Conservation (phyloP, 140 eudicot species). For the Stevia rebaudiana region DNA sequence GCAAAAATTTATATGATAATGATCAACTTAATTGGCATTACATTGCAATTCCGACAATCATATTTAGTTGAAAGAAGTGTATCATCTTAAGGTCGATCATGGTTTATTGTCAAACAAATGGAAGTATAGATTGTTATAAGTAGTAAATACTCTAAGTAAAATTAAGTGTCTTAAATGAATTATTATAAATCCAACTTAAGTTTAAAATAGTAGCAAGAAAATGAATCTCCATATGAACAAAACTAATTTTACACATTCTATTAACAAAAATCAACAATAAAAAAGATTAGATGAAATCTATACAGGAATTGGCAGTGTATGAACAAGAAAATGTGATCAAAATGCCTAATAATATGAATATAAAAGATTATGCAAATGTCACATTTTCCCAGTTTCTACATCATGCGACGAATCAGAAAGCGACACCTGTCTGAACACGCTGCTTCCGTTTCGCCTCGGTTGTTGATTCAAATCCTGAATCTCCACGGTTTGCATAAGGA, state of each 20-base stretch:
- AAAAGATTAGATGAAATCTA: constrained; percentile 21
- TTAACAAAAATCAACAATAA: not conserved
- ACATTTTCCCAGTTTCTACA: constrained; percentile 37
- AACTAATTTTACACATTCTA: constrained; percentile 8
- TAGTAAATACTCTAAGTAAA: too few species aligned
- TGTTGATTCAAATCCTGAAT: constrained; percentile 18
- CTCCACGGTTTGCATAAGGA: constrained; percentile 15
- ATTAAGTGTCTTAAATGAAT: too few species aligned
- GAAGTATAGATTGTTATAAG: too few species aligned
- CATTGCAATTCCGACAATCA: too few species aligned
- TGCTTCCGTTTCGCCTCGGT: constrained; percentile 16
- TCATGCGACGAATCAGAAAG: constrained; percentile 22
- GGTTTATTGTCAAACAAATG: too few species aligned
- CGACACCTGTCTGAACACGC: constrained; percentile 25
- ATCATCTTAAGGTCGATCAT: too few species aligned
- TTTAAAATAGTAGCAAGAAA: not conserved
- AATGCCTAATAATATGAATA: not conserved
- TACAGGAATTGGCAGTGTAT: constrained; percentile 24
- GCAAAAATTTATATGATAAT: too few species aligned
- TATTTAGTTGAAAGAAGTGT: too few species aligned
- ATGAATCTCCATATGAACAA: constrained; percentile 4
- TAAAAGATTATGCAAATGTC: constrained; percentile 7
- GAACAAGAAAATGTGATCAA: constrained; percentile 1
- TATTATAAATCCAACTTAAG: too few species aligned
- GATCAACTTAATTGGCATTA: too few species aligned